Base-by-base conservation (phyloP, 345 rosid genomes). In the Populus simonii region DNA sequence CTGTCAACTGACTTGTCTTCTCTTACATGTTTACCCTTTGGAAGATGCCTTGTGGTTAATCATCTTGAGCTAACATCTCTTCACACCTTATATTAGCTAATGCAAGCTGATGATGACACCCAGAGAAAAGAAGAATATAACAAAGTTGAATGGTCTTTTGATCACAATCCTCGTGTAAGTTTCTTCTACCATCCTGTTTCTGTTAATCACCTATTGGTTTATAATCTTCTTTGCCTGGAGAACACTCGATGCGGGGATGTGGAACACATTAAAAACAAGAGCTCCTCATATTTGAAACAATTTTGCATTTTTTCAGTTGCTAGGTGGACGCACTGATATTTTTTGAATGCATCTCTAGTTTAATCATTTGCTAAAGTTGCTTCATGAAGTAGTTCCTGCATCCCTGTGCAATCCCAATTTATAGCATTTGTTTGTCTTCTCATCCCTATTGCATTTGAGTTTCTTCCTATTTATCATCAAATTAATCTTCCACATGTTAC, bases 141-240 rank as follows among this genome's bases (percentile, higher is more conserved):
- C 87, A 78, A 81, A 86, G 88, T 88, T 77, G 94, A 89, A 73
- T 92, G 99, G 98, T 86, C 90, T 29, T 20, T 92, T 68, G 85
- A 78, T 83, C 88, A 78, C 81, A 83, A 76, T 25, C 97, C 98
- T 59, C 80, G 80, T 5, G 99, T 95, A 87, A 88, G 98, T 89
- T 79, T 9, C 71, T 80, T 72, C 61, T 73, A 9, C 1, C 61
- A 11, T 59, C 18, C 3, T 83, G 15, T 55, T 41, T 39, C 76
- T 38, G 20, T 20, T 72, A 49, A 31, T 16, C 33, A 31, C 33
- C 70, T 23, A 22, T 78, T 71, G 63, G 17, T 35, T 78, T 70
- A 23, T n/a, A 29, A 45, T 70, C 8, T 67, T 23, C 33, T 77
- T 43, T 6, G 22, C 36, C 51, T 25, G 62, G 45, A 27, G 27